Base-by-base conservation (phyloP, 768 basidiomycete genomes). In the Russula vinacea region DNA sequence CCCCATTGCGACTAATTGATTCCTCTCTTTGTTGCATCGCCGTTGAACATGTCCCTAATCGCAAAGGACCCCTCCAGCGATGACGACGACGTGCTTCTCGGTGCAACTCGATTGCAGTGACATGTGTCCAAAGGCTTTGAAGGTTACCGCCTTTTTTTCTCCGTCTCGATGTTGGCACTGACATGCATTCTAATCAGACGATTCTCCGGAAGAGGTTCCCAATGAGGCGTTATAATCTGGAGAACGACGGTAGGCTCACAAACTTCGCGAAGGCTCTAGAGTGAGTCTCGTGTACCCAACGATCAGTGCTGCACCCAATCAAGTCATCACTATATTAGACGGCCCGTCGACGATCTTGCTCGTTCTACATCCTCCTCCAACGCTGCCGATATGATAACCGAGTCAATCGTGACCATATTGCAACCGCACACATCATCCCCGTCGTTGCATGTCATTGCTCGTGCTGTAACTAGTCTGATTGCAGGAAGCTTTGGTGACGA, bases 201-300 rank as follows among this genome's bases (percentile, higher is more conserved):
- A 42, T 56, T 24, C 37, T 56, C 55, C 55, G 24, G 37, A 39
- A 56, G 40, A 56, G 55, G 37, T 56, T 56, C 55, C 7, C 40
- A 19, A 56, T 56, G 55, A 42, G 55, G 17, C 16, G 55, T n/a
- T 56, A 56, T 56, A 56, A 56, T 56, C 22, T 56, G 16, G 55
- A 44, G n/a, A 14, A 26, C 16, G 55, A 56, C 13, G 55, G 55
- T 7, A 26, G n/a, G 55, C 26, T 56, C 17, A 56, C 55, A 56
- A 44, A 44, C 55, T 56, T 40, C 37, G 39, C n/a, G 3, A 54
- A 39, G 10, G 35, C n/a, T 24, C 22, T 54, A 17, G 53, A 54
- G 53, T 54, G 53, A 54, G 53, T 39, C 19, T 16, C 1, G 11
- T 53, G 11, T 13, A n/a, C n/a, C n/a, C n/a, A n/a, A n/a, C n/a